Evolutionary conservation across 192 early-diverging fungal genomes (phyloP).

Genomic region (Coemansia erecta): DNA sequence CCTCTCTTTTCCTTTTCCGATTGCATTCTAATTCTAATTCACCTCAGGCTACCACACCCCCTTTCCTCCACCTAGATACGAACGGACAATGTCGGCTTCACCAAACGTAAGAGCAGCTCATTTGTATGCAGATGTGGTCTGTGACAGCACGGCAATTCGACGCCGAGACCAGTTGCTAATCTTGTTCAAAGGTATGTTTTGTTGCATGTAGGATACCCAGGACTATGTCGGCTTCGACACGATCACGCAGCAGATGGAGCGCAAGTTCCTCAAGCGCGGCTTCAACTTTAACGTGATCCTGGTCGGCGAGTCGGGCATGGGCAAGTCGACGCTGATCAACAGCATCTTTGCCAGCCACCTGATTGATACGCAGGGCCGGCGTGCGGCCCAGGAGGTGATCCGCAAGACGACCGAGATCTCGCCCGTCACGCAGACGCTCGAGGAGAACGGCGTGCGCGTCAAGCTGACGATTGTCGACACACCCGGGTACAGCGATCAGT

Average conservation of each 20-base stretch:
- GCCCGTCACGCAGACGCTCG: conserved; percentile 87
- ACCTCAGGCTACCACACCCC: neutral
- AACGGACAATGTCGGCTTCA: conserved; percentile 25
- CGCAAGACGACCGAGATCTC: conserved; percentile 96
- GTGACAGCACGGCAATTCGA: too few species aligned
- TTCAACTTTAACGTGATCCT: conserved; percentile 99
- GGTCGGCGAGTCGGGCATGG: conserved; percentile 94
- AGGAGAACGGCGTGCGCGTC: conserved; percentile 93
- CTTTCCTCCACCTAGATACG: neutral
- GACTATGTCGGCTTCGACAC: conserved; percentile 98
- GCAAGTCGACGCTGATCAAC: conserved; percentile 98
- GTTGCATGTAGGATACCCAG: conserved; percentile 60
- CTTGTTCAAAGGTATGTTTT: neutral
- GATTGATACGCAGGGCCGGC: conserved; percentile 87
- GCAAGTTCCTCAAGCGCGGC: conserved; percentile 94
- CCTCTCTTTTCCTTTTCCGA: conserved; percentile 3
- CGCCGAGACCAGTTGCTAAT: too few species aligned
- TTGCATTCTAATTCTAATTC: conserved; percentile 11
- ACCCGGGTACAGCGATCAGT: conserved; percentile 97
- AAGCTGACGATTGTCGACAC: conserved; percentile 97
- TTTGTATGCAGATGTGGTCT: neutral
- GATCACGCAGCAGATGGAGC: conserved; percentile 95
- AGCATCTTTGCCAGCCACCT: conserved; percentile 96
- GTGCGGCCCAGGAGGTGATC: conserved; percentile 72
- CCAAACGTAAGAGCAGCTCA: conserved; percentile 20